Base-by-base conservation (phyloP, 371 early-diverging fungal species). In the Mitosporidium daphniae region DNA sequence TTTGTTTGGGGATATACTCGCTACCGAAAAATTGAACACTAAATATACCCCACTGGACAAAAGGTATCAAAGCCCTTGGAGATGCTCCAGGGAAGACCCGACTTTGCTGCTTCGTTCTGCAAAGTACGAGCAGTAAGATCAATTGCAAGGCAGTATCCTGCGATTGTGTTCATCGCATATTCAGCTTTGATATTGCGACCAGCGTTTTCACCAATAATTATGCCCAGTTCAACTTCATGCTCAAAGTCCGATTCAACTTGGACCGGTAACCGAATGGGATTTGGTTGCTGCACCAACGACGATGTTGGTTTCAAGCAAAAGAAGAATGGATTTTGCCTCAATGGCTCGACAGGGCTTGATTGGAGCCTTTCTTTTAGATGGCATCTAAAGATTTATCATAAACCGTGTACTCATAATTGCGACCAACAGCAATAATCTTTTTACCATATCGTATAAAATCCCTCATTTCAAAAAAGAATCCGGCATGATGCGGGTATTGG, bases 21-120 rank as follows among this genome's bases (percentile, higher is more conserved):
- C 72, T 14, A 5, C 1, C 14, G 22, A 17, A 14, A 27, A 14
- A 5, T 24, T 8, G 10, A 13, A 8, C n/a, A 1, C 4, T 15
- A 17, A 28, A 8, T 8, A 5, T 6, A n/a, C 12, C 13, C 61
- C 23, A 80, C 50, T 8, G 86, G 80, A 8, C 73, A 64, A 36
- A 84, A 86, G 0, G 77, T 71, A 34, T 86, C 86, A 34, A 59
- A 77, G 0, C 86, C 86, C 42, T 86, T 86, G 16, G 75, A 59
- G 1, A 63, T 51, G n/a, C 62, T 57, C 82, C 82, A 78, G 14
- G 77, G 82, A 21, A 61, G 36, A 6, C 21, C 23, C n/a, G 18
- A 12, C 8, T 14, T 7, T 18, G 21, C 16, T 31, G 27, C 8
- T 10, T 10, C 21, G 18, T 35, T 53, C 47, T 73, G 74, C 17